phyloP scores from a whole-genome alignment of 306 rosid genomes.

The Quercus ilex region DNA sequence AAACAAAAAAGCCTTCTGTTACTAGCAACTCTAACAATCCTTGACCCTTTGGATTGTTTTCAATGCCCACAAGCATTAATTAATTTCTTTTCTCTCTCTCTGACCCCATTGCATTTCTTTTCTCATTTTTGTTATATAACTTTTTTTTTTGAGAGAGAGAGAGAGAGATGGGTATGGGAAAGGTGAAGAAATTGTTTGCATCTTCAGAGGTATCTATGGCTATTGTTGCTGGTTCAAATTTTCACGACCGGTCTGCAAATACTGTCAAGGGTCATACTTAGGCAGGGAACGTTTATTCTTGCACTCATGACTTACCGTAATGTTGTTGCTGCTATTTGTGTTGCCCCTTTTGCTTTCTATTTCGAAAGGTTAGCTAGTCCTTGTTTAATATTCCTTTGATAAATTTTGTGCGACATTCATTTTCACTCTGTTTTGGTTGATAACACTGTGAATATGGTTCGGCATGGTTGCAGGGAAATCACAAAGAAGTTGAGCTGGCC shows the following conservation, averaged over 20 bases:
- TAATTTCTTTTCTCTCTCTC: no score
- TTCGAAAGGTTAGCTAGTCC: constrained; percentile 42
- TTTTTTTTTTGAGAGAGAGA: background rate
- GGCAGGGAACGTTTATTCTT: constrained; percentile 50
- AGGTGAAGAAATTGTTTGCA: constrained; percentile 22
- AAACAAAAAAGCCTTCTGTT: no score
- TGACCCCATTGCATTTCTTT: no score
- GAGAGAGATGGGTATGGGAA: background rate
- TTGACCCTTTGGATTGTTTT: no score
- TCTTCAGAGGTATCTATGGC: constrained; percentile 32
- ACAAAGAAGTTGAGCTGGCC: constrained; percentile 31
- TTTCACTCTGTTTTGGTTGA: background rate
- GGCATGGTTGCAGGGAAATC: constrained; percentile 36
- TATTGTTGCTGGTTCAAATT: constrained; percentile 55
- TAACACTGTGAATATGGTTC: background rate
- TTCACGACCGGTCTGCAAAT: constrained; percentile 52
- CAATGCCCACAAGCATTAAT: no score
- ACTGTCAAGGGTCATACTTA: constrained; percentile 42
- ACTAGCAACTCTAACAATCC: no score
- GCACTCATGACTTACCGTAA: constrained; percentile 58
- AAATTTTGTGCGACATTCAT: background rate
- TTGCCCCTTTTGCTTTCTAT: constrained; percentile 62
- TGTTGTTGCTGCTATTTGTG: constrained; percentile 54
- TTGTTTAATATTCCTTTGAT: background rate
- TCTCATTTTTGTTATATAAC: no score